phyloP scores from a whole-genome alignment of 371 early-diverging fungal species.

The Thermomucor indicae-seudaticae region DNA sequence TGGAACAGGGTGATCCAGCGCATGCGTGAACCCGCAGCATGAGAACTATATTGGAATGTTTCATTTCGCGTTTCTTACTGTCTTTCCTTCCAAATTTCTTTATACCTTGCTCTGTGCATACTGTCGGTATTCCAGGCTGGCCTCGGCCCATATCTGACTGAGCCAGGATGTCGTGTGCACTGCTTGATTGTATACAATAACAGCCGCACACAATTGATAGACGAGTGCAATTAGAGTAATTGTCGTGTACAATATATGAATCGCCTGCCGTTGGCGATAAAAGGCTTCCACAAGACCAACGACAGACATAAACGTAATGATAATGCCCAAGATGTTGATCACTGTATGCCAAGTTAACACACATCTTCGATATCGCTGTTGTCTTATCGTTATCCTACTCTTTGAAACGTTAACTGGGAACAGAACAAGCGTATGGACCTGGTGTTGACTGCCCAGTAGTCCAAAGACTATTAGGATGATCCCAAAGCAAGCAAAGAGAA shows the following conservation, averaged over 20 bases:
- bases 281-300: slow-evolving; percentile 33
- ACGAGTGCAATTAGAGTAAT: slow-evolving; percentile 28
- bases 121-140: slow-evolving; percentile 20
- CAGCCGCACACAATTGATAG: slow-evolving; percentile 28
- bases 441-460: slow-evolving; percentile 27
- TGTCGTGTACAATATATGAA: slow-evolving; percentile 30
- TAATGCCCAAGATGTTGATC: slow-evolving; percentile 36
- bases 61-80: neutral
- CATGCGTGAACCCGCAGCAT: slow-evolving; percentile 34
- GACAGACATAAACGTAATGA: slow-evolving; percentile 29
- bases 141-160: slow-evolving; percentile 23
- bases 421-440: slow-evolving; percentile 21
- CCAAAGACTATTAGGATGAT: slow-evolving; percentile 30
- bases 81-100: no score
- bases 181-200: slow-evolving; percentile 35
- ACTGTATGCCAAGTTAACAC: slow-evolving; percentile 13
- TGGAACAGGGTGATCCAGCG: slow-evolving; percentile 23
- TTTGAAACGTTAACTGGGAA: slow-evolving; percentile 38
- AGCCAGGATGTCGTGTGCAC: slow-evolving; percentile 29
- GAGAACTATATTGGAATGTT: slow-evolving; percentile 13
- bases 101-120: slow-evolving; percentile 36
- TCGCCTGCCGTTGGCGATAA: slow-evolving; percentile 19
- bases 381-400: slow-evolving; percentile 16
- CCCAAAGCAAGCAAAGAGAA: slow-evolving; percentile 31
- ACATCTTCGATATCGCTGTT: neutral